Base-by-base conservation (phyloP, 139 green algal species). In the Chlorella sp. region DNA sequence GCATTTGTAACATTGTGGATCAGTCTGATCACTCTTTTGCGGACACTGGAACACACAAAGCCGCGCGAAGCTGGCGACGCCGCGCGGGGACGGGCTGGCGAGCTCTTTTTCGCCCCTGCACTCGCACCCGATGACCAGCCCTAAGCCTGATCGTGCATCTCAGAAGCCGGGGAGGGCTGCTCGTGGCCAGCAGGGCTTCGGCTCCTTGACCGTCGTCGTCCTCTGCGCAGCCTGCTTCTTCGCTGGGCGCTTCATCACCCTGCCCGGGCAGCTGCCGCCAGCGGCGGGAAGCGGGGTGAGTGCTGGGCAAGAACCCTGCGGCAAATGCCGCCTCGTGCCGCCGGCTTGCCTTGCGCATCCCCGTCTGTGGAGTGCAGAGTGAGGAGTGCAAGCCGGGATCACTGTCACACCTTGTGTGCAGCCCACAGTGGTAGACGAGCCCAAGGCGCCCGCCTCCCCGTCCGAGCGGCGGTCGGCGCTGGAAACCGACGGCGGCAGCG, bases 171-270 rank as follows among this genome's bases (percentile, higher is more conserved):
- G 13, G 13, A 60, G 24, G 14, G 11, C 51, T 16, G 51, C 11
- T 11, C 46, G 46, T 8, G 14, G 51, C 13, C 51, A 60, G 51
- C 51, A 60, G 56, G 80, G 60, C n/a, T 85, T 51, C 32, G 26
- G 36, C 9, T 56, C 64, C 19, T 44, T 67, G 0, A 22, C 36
- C 1, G 62, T 85, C 0, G 4, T 41, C 5, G 11, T 65, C 2
- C 43, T 85, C 1, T 85, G 80, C 17, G 51, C 79, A 7, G n/a
- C 73, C 40, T 85, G 60, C 41, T 87, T 87, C n/a, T 87, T 87
- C 58, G 83, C 72, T 5, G 83, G 83, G 8, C 82, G 83, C 16
- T 87, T 87, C 74, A 48, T 87, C 8, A 75, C 69, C 4, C 30
- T 87, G 32, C 83, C 83, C 0, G 73, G 44, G 8, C 65, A 65